A percentile compares a stretch with the other conserved stretches of the same genome.
Conservation (phyloP, 768 basidiomycete species). For the Mycena belliarum region DNA sequence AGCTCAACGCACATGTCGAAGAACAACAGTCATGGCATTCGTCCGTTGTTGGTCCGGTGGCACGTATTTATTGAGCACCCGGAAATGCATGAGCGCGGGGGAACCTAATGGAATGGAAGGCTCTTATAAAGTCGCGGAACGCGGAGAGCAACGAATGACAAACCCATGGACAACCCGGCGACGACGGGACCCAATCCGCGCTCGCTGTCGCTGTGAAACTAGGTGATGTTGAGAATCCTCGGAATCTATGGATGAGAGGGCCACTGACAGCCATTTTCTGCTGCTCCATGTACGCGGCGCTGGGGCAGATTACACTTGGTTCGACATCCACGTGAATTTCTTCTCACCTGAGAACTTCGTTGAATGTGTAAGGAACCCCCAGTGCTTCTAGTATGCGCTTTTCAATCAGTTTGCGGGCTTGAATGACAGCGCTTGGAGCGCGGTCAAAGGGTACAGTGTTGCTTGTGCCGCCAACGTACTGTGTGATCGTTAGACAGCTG, state of each 20-base stretch:
- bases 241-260: too few relatives aligned
- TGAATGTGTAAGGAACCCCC: slow-evolving; percentile 47
- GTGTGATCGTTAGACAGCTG: background rate
- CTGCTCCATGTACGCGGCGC: slow-evolving; percentile 82
- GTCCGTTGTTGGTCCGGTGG: slow-evolving; percentile 31
- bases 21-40: slow-evolving; percentile 52
- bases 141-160: background rate
- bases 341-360: slow-evolving; percentile 69
- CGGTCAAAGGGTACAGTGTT: slow-evolving; percentile 67
- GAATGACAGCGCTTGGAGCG: slow-evolving; percentile 58
- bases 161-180: slow-evolving; percentile 73
- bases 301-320: slow-evolving; percentile 23
- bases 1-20: slow-evolving; percentile 75
- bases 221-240: slow-evolving; percentile 7
- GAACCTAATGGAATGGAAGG: slow-evolving; percentile 31
- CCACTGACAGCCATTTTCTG: slow-evolving; percentile 81
- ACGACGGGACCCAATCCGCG: slow-evolving; percentile 70
- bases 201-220: slow-evolving; percentile 85
- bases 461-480: slow-evolving; percentile 80
- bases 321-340: background rate
- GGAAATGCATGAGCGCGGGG: slow-evolving; percentile 79
- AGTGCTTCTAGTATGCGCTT: slow-evolving; percentile 53
- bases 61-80: slow-evolving; percentile 44
- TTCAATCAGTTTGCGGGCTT: slow-evolving; percentile 61
- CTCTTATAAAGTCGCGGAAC: background rate